phyloP scores from a whole-genome alignment of 805 yeast species.

The Candida sphagnicola region DNA sequence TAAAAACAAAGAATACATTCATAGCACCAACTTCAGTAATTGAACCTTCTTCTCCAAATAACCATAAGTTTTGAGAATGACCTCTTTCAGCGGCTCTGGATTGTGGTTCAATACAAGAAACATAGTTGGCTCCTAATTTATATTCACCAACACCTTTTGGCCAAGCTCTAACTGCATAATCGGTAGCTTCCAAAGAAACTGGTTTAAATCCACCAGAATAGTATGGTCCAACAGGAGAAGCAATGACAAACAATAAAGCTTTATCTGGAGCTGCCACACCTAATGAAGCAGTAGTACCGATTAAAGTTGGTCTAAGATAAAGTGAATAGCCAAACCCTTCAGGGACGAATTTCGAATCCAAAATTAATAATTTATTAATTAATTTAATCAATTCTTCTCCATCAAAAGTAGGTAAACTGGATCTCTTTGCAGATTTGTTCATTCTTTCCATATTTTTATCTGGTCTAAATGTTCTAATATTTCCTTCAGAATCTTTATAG shows the following conservation, averaged over 20 bases:
- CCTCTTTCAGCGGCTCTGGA: conserved; percentile 87
- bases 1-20: conserved; percentile 89
- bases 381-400: conserved; percentile 69
- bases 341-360: conserved; percentile 81
- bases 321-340: conserved; percentile 83
- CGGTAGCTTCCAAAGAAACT: conserved; percentile 90
- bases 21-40: conserved; percentile 97
- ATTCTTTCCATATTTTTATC: conserved; percentile 89
- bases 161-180: conserved; percentile 97
- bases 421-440: conserved; percentile 84
- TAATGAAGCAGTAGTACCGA: conserved; percentile 84
- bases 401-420: conserved; percentile 85
- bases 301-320: conserved; percentile 91
- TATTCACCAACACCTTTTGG: conserved; percentile 98
- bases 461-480: conserved; percentile 82
- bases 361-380: conserved; percentile 68
- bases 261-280: conserved; percentile 83
- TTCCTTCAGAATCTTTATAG: conserved; percentile 58
- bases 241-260: conserved; percentile 81
- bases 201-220: conserved; percentile 90
- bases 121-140: conserved; percentile 96
- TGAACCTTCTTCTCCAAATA: conserved; percentile 81
- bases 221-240: conserved; percentile 97
- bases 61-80: conserved; percentile 94
- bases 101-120: conserved; percentile 92